Evolutionary conservation across 768 basidiomycete species (phyloP).

Genomic region (Pholiota microspora): DNA sequence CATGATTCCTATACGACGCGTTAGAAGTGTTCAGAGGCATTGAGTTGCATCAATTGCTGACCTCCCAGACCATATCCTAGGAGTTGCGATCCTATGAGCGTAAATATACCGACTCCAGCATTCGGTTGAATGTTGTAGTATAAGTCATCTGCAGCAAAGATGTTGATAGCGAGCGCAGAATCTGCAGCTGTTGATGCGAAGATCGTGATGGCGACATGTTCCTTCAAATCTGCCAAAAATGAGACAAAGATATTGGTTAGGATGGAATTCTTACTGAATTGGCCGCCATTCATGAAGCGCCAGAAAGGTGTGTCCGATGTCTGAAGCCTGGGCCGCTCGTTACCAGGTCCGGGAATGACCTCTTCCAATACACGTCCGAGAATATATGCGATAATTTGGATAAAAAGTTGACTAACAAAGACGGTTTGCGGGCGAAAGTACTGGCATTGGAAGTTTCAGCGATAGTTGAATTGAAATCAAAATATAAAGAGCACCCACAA

Average conservation of each 20-base stretch:
- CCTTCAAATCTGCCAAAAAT: constrained; percentile 38
- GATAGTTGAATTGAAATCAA: not conserved
- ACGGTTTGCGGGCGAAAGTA: constrained; percentile 55
- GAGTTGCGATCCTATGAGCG: constrained; percentile 37
- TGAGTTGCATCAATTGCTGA: not conserved
- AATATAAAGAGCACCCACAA: constrained; percentile 29
- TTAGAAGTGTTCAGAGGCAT: too few species aligned
- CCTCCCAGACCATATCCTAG: constrained; percentile 41
- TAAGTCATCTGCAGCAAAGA: constrained; percentile 54
- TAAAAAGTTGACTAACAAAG: constrained; percentile 46
- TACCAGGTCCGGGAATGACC: constrained; percentile 33
- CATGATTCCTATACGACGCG: constrained; percentile 30
- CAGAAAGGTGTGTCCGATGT: constrained; percentile 39
- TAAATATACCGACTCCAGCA: constrained; percentile 40
- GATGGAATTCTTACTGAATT: constrained; percentile 44
- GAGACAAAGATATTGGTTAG: too few species aligned
- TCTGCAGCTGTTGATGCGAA: constrained; percentile 58
- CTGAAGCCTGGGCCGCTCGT: constrained; percentile 22
- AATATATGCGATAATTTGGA: constrained; percentile 52
- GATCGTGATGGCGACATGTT: constrained; percentile 63
- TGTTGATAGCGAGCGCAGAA: constrained; percentile 55
- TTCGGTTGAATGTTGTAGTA: constrained; percentile 44
- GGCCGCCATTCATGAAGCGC: constrained; percentile 58
- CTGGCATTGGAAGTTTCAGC: too few species aligned
- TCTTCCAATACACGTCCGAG: constrained; percentile 44